Base-by-base conservation (phyloP, 495 filamentous ascomycete genomes). In the Aspergillus baeticus region DNA sequence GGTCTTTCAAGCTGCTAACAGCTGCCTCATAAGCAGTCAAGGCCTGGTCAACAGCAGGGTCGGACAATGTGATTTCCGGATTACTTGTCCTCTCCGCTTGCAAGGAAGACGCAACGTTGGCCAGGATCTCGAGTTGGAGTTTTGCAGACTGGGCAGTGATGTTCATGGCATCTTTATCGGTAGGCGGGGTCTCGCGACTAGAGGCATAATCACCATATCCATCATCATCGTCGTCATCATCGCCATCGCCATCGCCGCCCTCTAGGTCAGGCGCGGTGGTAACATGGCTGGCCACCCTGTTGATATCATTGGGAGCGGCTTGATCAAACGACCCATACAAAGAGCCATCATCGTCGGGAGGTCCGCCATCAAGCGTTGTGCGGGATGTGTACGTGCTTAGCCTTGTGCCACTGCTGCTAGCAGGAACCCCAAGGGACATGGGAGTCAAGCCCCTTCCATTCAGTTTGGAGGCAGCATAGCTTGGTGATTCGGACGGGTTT, bases 61-160 rank as follows among this genome's bases (percentile, higher is more conserved):
- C 89, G 3, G 84, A 84, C 23, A 98, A 77, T 1, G 84, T 69
- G 52, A 89, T 76, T 6, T 74, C 75, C 0, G 92, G 89, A 57
- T 89, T 87, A 59, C 77, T 88, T 11, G 74, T 66, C 22, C 82
- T 81, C 71, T 97, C 89, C 1, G 77, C 70, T 56, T 94, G 85
- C 48, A 98, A 71, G 15, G 95, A 94, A 7, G 87, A 75, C 37
- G 90, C 87, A 26, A 98, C 89, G 60, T 89, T 89, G 11, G 85
- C 82, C 48, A 98, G 81, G 26, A 96, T 85, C 62, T 96, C 93
- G 13, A 98, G 80, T 66, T 98, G 94, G 20, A 98, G 72, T 63
- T 88, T 92, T 6, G 92, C 91, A 20, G 95, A 97, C 67, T 97
- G 92, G 1, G 93, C 94, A 3, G 92, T 94, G 58, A 98, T 96